These are phyloP conservation scores for Nemania sp. DNA, from an alignment of 2,329 filamentous ascomycete species.

Conservation along the genomic window DNA sequence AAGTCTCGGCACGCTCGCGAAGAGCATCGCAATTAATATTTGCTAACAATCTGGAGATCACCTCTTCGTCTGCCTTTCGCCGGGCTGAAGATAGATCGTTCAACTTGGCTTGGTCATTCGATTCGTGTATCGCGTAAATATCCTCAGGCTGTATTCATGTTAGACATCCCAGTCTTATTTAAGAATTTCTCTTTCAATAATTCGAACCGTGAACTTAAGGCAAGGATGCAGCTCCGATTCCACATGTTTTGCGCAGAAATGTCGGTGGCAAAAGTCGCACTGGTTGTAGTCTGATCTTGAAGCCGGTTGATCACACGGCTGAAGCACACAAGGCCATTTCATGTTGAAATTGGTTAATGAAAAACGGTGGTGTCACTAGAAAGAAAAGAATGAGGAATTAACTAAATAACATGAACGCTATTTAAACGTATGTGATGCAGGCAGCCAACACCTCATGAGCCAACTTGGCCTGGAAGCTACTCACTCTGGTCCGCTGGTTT, in stretches of 20 bases:
- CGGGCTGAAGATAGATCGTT: conserved; percentile 11
- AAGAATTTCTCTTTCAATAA: conserved; percentile 10
- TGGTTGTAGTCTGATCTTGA: conserved; percentile 5
- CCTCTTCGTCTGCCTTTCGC: conserved; percentile 14
- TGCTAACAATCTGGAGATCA: conserved; percentile 21
- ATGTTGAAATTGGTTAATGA: conserved; percentile 3
- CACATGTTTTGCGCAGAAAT: conserved; percentile 21
- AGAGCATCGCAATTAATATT: conserved; percentile 22
- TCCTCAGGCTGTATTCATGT: conserved; percentile 21
- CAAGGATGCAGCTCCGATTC: conserved; percentile 17
- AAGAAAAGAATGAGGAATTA: not conserved
- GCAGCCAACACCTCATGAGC: not conserved
- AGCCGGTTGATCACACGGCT: conserved; percentile 18
- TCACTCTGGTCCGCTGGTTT: not conserved
- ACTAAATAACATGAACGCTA: conserved; percentile 1
- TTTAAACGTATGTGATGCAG: not conserved
- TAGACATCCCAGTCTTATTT: conserved; percentile 12
- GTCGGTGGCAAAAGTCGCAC: conserved; percentile 17
- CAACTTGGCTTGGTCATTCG: conserved; percentile 15
- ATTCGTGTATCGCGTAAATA: conserved; percentile 17
- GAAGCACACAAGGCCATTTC: conserved; percentile 21
- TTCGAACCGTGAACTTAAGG: conserved; percentile 20
- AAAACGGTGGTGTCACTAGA: conserved; percentile 2
- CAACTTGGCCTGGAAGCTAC: not conserved
- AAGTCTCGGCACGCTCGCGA: conserved; percentile 11